A percentile compares a stretch with the other conserved stretches of the same genome.
Evolutionary conservation across 2,329 filamentous ascomycete genomes (phyloP).

Genomic region (Diaporthe helianthi): DNA sequence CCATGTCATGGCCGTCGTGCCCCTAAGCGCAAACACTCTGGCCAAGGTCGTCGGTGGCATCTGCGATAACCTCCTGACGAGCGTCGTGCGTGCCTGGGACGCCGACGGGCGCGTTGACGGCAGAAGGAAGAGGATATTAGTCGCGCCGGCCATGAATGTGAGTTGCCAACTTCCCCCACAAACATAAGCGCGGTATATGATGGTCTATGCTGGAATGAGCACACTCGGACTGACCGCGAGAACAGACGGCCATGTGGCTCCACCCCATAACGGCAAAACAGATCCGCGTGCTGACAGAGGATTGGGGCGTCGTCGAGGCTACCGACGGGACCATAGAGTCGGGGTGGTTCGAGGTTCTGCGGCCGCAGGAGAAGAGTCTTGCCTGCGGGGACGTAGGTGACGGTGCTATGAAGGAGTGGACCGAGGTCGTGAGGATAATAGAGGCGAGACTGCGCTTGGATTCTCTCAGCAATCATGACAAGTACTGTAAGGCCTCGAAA

Average conservation of each 20-base stretch:
- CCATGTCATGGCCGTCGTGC: slow-evolving; percentile 79
- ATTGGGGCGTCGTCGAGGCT: slow-evolving; percentile 67
- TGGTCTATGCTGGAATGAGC: background rate
- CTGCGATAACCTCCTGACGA: slow-evolving; percentile 77
- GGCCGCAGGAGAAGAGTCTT: slow-evolving; percentile 76
- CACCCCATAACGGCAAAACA: slow-evolving; percentile 83
- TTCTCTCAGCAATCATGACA: background rate
- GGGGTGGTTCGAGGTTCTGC: slow-evolving; percentile 70
- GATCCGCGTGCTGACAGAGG: slow-evolving; percentile 70
- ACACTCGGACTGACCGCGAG: background rate
- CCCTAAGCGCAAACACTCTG: slow-evolving; percentile 82
- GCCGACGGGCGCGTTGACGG: slow-evolving; percentile 66
- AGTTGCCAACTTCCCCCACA: slow-evolving; percentile 1
- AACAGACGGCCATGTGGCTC: slow-evolving; percentile 73
- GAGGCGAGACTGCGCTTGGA: slow-evolving; percentile 57
- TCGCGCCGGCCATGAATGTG: slow-evolving; percentile 58
- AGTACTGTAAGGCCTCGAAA: background rate
- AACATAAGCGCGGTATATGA: background rate
- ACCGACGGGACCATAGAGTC: slow-evolving; percentile 38
- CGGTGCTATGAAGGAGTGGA: slow-evolving; percentile 86
- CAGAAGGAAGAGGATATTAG: slow-evolving; percentile 71
- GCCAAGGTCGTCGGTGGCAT: slow-evolving; percentile 84
- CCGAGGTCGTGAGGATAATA: slow-evolving; percentile 71
- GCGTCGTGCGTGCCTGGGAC: slow-evolving; percentile 88
- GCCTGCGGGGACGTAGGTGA: slow-evolving; percentile 86